A percentile compares a stretch with the other conserved stretches of the same genome.
Evolutionary conservation across 2,329 filamentous ascomycete genomes (phyloP).

Genomic region (Fusarium papillatum): DNA sequence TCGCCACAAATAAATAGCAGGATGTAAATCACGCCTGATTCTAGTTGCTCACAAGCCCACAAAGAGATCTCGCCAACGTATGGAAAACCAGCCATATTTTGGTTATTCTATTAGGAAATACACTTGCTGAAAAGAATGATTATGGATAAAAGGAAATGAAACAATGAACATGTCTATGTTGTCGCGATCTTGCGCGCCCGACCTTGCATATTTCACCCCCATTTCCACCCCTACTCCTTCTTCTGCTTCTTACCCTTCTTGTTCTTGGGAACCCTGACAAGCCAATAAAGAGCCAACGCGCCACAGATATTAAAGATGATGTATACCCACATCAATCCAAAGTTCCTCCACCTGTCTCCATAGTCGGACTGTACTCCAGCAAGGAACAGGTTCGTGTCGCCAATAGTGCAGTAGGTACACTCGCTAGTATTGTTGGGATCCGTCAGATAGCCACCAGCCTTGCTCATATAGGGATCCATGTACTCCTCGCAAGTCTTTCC

Average conservation of each 20-base stretch:
- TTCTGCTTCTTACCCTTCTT: constrained; percentile 43
- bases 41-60: too few species aligned
- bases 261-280: constrained; percentile 62
- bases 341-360: constrained; percentile 75
- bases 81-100: neutral
- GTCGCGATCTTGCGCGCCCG: neutral
- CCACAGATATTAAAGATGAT: constrained; percentile 70
- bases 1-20: neutral
- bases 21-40: neutral
- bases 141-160: neutral
- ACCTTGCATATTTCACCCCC: too few species aligned
- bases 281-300: constrained; percentile 69
- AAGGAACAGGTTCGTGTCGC: constrained; percentile 66
- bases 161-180: neutral
- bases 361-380: constrained; percentile 65
- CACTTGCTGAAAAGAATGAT: neutral
- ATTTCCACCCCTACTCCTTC: neutral
- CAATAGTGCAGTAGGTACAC: constrained; percentile 70
- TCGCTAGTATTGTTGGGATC: constrained; percentile 59
- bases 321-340: constrained; percentile 73
- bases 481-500: constrained; percentile 73
- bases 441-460: constrained; percentile 66
- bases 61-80: neutral
- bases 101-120: neutral
- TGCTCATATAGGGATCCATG: constrained; percentile 62